A percentile compares a stretch with the other conserved stretches of the same genome.
Evolutionary conservation across 805 yeast genomes (phyloP).

Genomic region (Monosporozyma aquatica): DNA sequence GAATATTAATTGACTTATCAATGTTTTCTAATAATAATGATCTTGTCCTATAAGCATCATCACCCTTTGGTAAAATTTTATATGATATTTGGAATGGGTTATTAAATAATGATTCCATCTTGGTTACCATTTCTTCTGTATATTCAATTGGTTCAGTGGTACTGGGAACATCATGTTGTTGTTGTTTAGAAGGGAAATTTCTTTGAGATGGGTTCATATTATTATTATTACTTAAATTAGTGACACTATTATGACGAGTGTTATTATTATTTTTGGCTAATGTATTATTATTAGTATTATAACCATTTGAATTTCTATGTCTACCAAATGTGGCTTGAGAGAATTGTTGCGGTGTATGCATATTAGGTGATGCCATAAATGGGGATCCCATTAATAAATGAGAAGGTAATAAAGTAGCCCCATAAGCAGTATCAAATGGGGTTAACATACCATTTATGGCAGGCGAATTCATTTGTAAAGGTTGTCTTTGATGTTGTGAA

Average conservation of each 20-base stretch:
- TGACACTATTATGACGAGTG: neutral
- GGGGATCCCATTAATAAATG: slow-evolving; percentile 56
- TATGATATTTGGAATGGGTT: slow-evolving; percentile 18
- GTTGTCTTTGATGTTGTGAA: neutral
- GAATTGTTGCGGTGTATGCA: slow-evolving; percentile 6
- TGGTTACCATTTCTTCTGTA: neutral
- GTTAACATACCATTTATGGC: slow-evolving; percentile 34
- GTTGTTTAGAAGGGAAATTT: too few relatives aligned
- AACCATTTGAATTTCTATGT: neutral
- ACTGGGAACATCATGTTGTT: neutral
- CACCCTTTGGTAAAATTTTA: slow-evolving; percentile 24
- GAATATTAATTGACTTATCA: slow-evolving; percentile 14
- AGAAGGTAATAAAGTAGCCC: slow-evolving; percentile 54
- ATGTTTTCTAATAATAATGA: slow-evolving; percentile 26
- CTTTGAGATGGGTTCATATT: too few relatives aligned
- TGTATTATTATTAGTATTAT: neutral
- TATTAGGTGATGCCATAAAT: slow-evolving; percentile 36
- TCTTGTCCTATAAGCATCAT: slow-evolving; percentile 27
- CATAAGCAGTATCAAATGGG: slow-evolving; percentile 52
- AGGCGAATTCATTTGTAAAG: slow-evolving; percentile 9
- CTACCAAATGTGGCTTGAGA: neutral
- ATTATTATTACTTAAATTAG: neutral
- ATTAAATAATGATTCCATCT: slow-evolving; percentile 7
- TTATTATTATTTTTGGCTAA: slow-evolving; percentile 2
- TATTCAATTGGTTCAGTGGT: neutral